Conservation (phyloP, 1,284 basidiomycete genomes). For the Cystobasidium pallidum region DNA sequence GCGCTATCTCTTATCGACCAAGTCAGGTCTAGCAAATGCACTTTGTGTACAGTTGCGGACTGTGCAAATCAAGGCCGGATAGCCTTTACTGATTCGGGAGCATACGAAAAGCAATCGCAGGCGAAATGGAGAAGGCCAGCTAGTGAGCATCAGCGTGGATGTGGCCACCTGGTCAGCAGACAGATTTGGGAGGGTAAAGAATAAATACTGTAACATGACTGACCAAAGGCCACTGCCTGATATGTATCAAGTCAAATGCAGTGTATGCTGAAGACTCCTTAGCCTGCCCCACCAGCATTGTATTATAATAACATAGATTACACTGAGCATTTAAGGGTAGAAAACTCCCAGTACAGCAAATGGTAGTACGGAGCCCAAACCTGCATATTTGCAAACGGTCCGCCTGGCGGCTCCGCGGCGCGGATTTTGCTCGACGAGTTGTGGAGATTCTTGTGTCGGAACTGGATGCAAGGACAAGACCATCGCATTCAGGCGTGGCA, state of each 20-base stretch:
- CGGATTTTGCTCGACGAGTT: background rate
- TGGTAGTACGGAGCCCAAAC: background rate
- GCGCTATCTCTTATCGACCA: conserved; percentile 28
- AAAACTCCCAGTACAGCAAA: background rate
- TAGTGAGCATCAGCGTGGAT: conserved; percentile 31
- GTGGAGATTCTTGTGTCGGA: too few species aligned
- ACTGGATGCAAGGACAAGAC: too few species aligned
- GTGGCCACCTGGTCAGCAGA: conserved; percentile 29
- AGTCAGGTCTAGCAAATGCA: conserved; percentile 24
- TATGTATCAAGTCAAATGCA: background rate
- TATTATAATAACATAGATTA: too few species aligned
- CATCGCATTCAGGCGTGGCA: too few species aligned
- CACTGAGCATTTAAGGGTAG: too few species aligned
- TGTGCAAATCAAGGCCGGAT: conserved; percentile 37
- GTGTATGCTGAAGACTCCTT: background rate
- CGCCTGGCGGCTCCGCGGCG: background rate
- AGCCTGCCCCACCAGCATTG: background rate
- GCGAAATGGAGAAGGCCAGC: conserved; percentile 34
- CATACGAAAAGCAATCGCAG: conserved; percentile 13
- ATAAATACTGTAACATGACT: background rate
- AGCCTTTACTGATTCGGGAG: conserved; percentile 26
- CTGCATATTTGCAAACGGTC: background rate
- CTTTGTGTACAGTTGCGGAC: conserved; percentile 35
- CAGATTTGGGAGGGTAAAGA: conserved; percentile 28
- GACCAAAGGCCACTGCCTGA: background rate